Conservation (phyloP, 1,139 yeast genomes). For the Nakaseomyces kungkrabaensis region DNA sequence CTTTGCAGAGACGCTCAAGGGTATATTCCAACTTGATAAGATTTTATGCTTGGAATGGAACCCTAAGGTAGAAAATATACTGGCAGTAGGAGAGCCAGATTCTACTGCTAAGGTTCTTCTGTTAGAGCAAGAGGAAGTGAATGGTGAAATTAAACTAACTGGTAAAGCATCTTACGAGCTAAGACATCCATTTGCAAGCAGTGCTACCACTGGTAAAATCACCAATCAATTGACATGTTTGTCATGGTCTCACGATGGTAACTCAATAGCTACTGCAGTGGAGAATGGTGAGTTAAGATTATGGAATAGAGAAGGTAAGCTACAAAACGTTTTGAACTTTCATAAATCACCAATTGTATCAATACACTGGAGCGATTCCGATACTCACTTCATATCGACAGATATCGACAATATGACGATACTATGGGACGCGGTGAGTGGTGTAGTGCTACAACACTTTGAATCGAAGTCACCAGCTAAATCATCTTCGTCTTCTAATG, state of each 20-base stretch:
- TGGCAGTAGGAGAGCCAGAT: constrained; percentile 36
- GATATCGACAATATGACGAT: constrained; percentile 35
- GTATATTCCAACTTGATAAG: constrained; percentile 27
- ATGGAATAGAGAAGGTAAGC: constrained; percentile 58
- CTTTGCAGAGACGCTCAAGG: constrained; percentile 30
- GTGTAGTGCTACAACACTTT: constrained; percentile 39
- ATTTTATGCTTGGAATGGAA: constrained; percentile 34
- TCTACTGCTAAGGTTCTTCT: constrained; percentile 31
- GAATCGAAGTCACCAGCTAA: constrained; percentile 22
- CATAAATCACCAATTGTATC: constrained; percentile 46
- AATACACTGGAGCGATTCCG: constrained; percentile 42
- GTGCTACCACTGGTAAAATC: constrained; percentile 11
- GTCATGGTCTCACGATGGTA: constrained; percentile 59
- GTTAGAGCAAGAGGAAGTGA: constrained; percentile 6
- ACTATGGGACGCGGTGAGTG: constrained; percentile 46
- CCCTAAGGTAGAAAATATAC: constrained; percentile 27
- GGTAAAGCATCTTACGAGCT: constrained; percentile 11
- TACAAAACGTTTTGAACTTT: constrained; percentile 48
- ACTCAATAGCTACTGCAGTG: constrained; percentile 45
- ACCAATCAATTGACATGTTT: constrained; percentile 34
- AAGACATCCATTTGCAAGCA: constrained; percentile 22
- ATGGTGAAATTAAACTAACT: neutral
- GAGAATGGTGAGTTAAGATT: constrained; percentile 56
- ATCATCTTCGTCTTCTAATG: constrained; percentile 5
- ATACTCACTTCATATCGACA: constrained; percentile 30